Conservation (phyloP, 495 filamentous ascomycete genomes). For the Xylaria longipes region DNA sequence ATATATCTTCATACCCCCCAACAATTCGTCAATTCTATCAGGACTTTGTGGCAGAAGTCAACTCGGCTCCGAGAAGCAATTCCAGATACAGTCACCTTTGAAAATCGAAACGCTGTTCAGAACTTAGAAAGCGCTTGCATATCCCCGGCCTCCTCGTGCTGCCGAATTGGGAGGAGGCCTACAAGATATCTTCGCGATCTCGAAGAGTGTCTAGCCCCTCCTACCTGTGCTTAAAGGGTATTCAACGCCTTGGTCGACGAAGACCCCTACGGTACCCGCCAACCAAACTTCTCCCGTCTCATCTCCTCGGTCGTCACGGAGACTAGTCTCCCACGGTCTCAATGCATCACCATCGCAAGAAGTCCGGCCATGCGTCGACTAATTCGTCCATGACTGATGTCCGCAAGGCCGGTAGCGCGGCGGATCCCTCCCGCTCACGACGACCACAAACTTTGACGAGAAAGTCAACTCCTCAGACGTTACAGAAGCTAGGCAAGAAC, state of each 20-base stretch:
- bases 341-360: conserved; percentile 59
- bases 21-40: neutral
- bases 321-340: conserved; percentile 31
- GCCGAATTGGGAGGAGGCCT: neutral
- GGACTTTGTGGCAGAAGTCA: neutral
- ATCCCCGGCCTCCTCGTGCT: neutral
- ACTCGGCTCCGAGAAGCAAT: neutral
- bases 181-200: neutral
- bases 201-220: neutral
- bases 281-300: conserved; percentile 10
- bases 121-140: conserved; percentile 17
- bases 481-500: conserved; percentile 51
- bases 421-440: conserved; percentile 45
- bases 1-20: neutral
- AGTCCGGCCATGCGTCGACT: conserved; percentile 54
- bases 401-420: conserved; percentile 47
- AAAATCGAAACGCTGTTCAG: conserved; percentile 5
- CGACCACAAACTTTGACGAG: conserved; percentile 47
- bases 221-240: conserved; percentile 27
- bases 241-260: conserved; percentile 15
- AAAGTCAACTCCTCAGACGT: conserved; percentile 47
- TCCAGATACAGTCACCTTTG: conserved; percentile 4
- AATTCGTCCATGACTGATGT: conserved; percentile 58
- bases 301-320: conserved; percentile 12
- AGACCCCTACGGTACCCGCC: conserved; percentile 19